A percentile compares a stretch with the other conserved stretches of the same genome.
Conservation (phyloP, 495 filamentous ascomycete genomes). For the Diplogelasinospora grovesii region DNA sequence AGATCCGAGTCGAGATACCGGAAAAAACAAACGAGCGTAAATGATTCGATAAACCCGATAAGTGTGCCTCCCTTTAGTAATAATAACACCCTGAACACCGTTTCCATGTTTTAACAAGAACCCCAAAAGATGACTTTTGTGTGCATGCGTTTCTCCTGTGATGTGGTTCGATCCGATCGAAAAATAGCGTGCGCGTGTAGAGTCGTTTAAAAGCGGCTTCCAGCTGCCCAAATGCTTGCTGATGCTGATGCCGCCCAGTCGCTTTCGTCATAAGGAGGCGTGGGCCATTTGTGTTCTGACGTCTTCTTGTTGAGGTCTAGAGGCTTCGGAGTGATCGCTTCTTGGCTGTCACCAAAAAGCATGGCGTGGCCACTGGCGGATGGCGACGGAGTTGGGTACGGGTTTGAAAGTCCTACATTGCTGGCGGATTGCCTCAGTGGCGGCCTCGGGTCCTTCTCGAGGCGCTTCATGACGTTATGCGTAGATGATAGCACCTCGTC, state of each 20-base stretch:
- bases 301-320: conserved; percentile 47
- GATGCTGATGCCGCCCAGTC: conserved; percentile 82
- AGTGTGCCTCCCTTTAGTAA: too few species aligned
- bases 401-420: conserved; percentile 59
- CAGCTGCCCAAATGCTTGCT: conserved; percentile 67
- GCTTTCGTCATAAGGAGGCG: conserved; percentile 83
- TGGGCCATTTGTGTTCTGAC: conserved; percentile 75
- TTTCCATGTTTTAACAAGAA: conserved; percentile 8
- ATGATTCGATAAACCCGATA: conserved; percentile 15
- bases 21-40: conserved; percentile 5
- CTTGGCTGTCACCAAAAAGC: conserved; percentile 59
- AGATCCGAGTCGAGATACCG: conserved; percentile 1
- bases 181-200: conserved; percentile 6
- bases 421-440: conserved; percentile 50
- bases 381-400: conserved; percentile 87
- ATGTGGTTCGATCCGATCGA: conserved; percentile 1
- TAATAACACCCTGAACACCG: conserved; percentile 15
- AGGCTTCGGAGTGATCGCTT: conserved; percentile 54
- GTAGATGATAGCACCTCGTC: conserved; percentile 64
- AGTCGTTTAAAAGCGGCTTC: conserved; percentile 44
- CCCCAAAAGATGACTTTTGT: conserved; percentile 10
- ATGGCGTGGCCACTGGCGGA: conserved; percentile 73
- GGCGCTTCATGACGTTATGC: conserved; percentile 41
- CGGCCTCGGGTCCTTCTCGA: conserved; percentile 44
- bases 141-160: too few species aligned